phyloP scores from a whole-genome alignment of 1,284 basidiomycete genomes.

The Exobasidium cylindrosporum region DNA sequence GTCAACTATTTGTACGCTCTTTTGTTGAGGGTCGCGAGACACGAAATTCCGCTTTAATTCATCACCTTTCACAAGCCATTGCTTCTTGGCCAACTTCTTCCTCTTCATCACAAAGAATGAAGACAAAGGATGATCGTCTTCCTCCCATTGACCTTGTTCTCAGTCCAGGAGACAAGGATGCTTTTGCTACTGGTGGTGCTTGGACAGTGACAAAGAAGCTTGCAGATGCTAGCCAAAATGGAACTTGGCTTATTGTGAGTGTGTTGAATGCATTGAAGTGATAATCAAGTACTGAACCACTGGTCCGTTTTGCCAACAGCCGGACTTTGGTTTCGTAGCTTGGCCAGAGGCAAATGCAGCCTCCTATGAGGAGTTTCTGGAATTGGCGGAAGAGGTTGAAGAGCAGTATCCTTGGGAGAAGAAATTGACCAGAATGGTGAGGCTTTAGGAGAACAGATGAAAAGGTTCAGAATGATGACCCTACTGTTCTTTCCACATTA shows the following conservation, averaged over 20 bases:
- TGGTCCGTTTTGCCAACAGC: too few species aligned
- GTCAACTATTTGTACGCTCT: neutral
- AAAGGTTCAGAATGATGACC: too few species aligned
- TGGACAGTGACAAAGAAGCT: constrained; percentile 6
- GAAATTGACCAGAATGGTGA: constrained; percentile 26
- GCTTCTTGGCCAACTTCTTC: neutral
- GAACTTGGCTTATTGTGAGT: constrained; percentile 1
- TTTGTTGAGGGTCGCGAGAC: neutral
- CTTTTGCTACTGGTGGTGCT: neutral
- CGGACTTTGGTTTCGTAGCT: constrained; percentile 40
- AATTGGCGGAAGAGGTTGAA: constrained; percentile 24
- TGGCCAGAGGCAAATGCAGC: constrained; percentile 42
- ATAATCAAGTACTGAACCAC: constrained; percentile 8
- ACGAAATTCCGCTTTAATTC: neutral
- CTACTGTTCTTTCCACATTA: too few species aligned
- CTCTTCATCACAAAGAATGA: neutral
- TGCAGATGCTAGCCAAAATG: constrained; percentile 11
- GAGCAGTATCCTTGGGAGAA: constrained; percentile 21
- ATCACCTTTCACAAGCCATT: constrained; percentile 1
- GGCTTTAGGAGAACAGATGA: constrained; percentile 18
- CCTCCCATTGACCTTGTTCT: neutral
- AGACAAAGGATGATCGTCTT: neutral
- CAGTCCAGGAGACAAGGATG: neutral
- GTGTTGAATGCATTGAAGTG: neutral
- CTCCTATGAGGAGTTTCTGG: constrained; percentile 30